Conservation (phyloP, 2,329 filamentous ascomycete genomes). For the Coniochaeta sp. region DNA sequence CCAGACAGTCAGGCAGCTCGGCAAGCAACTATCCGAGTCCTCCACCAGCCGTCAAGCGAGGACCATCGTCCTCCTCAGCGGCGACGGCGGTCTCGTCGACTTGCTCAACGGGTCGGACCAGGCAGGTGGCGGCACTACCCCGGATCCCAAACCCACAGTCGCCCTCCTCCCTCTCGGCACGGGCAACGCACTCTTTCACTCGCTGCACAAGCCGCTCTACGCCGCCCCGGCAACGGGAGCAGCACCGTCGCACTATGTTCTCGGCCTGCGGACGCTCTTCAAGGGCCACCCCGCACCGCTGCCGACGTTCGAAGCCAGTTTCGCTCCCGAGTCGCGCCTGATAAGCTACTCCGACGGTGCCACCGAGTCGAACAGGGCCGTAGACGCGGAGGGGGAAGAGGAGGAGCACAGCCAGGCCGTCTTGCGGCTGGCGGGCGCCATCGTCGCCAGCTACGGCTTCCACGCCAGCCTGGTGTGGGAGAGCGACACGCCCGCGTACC, state of each 20-base stretch:
- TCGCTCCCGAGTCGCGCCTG: constrained; percentile 49
- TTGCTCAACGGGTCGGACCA: constrained; percentile 58
- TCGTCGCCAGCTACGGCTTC: constrained; percentile 85
- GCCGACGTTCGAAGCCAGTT: constrained; percentile 55
- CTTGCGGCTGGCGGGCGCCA: constrained; percentile 57
- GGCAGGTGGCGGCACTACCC: constrained; percentile 3
- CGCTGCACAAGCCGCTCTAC: constrained; percentile 52
- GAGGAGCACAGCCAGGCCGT: constrained; percentile 18
- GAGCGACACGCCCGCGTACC: constrained; percentile 77
- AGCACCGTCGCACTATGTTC: constrained; percentile 35
- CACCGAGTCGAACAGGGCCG: too few relatives aligned
- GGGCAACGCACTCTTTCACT: constrained; percentile 58
- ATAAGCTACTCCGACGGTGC: constrained; percentile 26
- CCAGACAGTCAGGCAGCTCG: constrained; percentile 58
- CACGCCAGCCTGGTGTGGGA: constrained; percentile 86
- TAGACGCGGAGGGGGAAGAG: constrained; percentile 20
- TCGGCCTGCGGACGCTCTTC: constrained; percentile 52
- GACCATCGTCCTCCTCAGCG: constrained; percentile 72
- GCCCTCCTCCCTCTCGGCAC: constrained; percentile 55
- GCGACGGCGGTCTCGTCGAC: constrained; percentile 82
- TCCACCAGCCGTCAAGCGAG: constrained; percentile 23
- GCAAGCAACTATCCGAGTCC: constrained; percentile 18
- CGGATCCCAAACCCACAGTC: constrained; percentile 30
- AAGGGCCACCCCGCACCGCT: constrained; percentile 45
- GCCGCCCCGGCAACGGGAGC: constrained; percentile 13